phyloP scores from a whole-genome alignment of 148 eudicot genomes.

The Silene uniflora region DNA sequence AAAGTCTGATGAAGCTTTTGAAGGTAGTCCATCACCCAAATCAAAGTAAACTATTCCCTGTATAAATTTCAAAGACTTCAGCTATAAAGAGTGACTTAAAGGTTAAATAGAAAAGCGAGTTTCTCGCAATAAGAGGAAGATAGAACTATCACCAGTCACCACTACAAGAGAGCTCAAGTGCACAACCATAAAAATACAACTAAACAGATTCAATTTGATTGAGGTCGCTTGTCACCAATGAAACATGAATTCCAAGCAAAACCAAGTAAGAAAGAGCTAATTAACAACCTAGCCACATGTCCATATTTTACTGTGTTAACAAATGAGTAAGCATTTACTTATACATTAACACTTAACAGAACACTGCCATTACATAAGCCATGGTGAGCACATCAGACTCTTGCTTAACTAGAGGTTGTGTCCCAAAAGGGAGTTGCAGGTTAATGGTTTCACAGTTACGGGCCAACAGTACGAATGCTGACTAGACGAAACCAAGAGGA shows the following conservation, averaged over 20 bases:
- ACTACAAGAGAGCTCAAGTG: background rate
- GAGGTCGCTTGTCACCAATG: too few species aligned
- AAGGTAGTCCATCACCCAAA: conserved; percentile 55
- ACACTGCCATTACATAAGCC: background rate
- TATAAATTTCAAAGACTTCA: background rate
- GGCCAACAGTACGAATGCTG: background rate
- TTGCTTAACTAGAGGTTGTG: background rate
- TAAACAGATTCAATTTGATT: too few species aligned
- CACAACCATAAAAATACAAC: background rate
- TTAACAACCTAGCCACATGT: conserved; percentile 12
- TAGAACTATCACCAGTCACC: background rate
- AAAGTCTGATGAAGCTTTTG: conserved; percentile 45
- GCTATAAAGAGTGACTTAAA: background rate
- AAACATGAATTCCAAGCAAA: too few species aligned
- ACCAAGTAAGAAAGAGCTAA: background rate
- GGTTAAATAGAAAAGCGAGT: background rate
- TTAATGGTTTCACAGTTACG: background rate
- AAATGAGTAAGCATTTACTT: conserved; percentile 1
- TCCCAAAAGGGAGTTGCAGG: background rate
- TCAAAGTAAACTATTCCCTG: conserved; percentile 87
- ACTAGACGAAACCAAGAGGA: background rate
- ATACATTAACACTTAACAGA: background rate
- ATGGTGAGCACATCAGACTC: background rate
- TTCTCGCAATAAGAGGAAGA: conserved; percentile 4
- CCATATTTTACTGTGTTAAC: background rate